Evolutionary conservation across 495 filamentous ascomycete genomes (phyloP).

Genomic region (Chaetomium fimeti): DNA sequence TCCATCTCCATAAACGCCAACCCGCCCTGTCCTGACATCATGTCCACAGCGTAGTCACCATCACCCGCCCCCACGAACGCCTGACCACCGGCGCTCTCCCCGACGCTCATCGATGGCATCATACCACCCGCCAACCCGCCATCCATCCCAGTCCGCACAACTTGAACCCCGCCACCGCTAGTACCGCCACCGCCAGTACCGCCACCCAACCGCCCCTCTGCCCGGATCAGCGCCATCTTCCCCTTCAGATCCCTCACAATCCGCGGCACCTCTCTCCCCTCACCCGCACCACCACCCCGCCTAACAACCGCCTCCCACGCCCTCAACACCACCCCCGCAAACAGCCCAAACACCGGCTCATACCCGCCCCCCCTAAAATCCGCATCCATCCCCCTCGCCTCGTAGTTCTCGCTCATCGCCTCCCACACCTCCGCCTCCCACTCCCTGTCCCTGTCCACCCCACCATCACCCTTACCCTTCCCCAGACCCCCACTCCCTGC

Average conservation of each 20-base stretch:
- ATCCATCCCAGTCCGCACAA: not conserved
- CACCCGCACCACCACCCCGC: not conserved
- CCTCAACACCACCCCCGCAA: slow-evolving; percentile 1
- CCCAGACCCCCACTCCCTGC: not conserved
- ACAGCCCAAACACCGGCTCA: slow-evolving; percentile 7
- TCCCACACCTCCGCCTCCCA: slow-evolving; percentile 47
- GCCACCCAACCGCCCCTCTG: too few species aligned
- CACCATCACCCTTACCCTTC: too few species aligned
- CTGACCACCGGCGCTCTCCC: not conserved
- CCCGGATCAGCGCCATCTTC: not conserved
- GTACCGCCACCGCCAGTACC: not conserved
- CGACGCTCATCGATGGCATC: not conserved
- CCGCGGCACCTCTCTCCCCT: not conserved
- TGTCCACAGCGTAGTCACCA: not conserved
- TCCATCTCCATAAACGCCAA: not conserved
- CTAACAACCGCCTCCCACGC: slow-evolving; percentile 7
- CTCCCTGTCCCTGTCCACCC: not conserved
- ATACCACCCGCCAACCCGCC: not conserved
- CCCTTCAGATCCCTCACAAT: not conserved
- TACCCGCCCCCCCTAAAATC: too few species aligned
- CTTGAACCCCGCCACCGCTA: not conserved
- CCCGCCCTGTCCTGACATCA: not conserved
- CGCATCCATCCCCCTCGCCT: slow-evolving; percentile 22
- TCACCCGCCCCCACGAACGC: not conserved
- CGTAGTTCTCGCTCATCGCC: slow-evolving; percentile 52